These are phyloP conservation scores for Apiospora koreana DNA, from an alignment of 2,329 filamentous ascomycete species.

Conservation along the genomic window DNA sequence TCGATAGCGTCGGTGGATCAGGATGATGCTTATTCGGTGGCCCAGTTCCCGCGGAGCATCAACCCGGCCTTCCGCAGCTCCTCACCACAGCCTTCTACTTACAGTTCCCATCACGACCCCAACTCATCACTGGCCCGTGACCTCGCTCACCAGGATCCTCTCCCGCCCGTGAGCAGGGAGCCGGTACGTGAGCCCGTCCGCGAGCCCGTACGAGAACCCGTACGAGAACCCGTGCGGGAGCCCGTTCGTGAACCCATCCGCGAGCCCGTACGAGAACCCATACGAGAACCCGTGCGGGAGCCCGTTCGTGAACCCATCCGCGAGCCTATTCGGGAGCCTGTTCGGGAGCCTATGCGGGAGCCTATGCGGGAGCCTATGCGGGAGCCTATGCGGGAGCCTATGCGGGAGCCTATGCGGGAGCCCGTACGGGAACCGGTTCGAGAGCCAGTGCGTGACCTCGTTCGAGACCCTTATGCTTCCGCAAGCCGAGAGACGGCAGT, in stretches of 20 bases:
- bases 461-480: neutral
- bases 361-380: slow-evolving; percentile 18
- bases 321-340: slow-evolving; percentile 18
- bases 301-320: slow-evolving; percentile 17
- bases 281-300: neutral
- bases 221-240: neutral
- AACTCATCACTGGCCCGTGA: slow-evolving; percentile 72
- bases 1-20: slow-evolving; percentile 73
- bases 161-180: slow-evolving; percentile 35
- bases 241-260: neutral
- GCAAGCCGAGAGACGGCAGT: slow-evolving; percentile 47
- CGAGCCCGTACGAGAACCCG: neutral
- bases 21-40: slow-evolving; percentile 88
- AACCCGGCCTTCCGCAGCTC: slow-evolving; percentile 96
- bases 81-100: slow-evolving; percentile 91
- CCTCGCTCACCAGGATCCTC: slow-evolving; percentile 59
- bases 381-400: slow-evolving; percentile 17
- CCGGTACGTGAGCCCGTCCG: neutral
- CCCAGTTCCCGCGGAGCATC: slow-evolving; percentile 92
- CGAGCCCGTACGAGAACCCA: neutral
- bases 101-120: slow-evolving; percentile 88
- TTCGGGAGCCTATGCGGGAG: neutral
- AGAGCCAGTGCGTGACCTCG: neutral
- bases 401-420: neutral
- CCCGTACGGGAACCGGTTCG: neutral